Evolutionary conservation across 192 early-diverging fungal species (phyloP).

Genomic region (Phlyctochytrium bullatum): DNA sequence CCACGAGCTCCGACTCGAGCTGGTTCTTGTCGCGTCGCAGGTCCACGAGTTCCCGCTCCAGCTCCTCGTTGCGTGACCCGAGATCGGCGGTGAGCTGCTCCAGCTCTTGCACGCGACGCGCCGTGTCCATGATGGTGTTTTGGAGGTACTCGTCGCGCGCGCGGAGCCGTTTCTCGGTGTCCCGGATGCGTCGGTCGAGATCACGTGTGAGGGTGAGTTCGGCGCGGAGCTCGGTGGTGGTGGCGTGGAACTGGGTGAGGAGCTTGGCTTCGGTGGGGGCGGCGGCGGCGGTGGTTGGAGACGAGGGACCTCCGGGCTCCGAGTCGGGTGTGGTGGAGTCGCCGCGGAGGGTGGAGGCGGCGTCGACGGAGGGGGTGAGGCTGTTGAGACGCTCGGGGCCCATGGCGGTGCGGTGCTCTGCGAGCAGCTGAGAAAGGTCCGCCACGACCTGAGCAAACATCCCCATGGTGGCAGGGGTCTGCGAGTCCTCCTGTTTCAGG

Average conservation of each 20-base stretch:
- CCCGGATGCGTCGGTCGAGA: slow-evolving; percentile 16
- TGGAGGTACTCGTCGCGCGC: slow-evolving; percentile 35
- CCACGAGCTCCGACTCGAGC: slow-evolving; percentile 7
- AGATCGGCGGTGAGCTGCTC: slow-evolving; percentile 29
- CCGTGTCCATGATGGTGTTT: slow-evolving; percentile 38
- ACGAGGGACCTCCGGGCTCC: not conserved
- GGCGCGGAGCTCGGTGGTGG: not conserved
- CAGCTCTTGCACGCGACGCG: slow-evolving; percentile 23
- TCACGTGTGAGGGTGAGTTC: not conserved
- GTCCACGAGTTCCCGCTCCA: slow-evolving; percentile 11
- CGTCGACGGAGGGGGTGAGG: not conserved
- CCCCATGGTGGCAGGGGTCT: not conserved
- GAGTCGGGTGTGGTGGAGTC: not conserved
- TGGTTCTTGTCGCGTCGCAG: slow-evolving; percentile 13
- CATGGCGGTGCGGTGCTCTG: not conserved
- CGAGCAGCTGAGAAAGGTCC: not conserved
- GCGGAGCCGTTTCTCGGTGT: slow-evolving; percentile 23
- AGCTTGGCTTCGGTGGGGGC: not conserved
- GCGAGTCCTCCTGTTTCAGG: not conserved
- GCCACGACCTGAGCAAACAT: not conserved
- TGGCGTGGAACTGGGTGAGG: not conserved
- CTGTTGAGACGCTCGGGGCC: no score
- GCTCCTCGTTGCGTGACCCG: slow-evolving; percentile 24
- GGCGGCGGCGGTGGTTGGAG: not conserved
- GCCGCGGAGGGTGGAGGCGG: not conserved